Percentiles rank a stretch among this genome's conserved stretches.
phyloP scores from a whole-genome alignment of 1,139 yeast genomes.

The Casaregolazyma suthepensis region DNA sequence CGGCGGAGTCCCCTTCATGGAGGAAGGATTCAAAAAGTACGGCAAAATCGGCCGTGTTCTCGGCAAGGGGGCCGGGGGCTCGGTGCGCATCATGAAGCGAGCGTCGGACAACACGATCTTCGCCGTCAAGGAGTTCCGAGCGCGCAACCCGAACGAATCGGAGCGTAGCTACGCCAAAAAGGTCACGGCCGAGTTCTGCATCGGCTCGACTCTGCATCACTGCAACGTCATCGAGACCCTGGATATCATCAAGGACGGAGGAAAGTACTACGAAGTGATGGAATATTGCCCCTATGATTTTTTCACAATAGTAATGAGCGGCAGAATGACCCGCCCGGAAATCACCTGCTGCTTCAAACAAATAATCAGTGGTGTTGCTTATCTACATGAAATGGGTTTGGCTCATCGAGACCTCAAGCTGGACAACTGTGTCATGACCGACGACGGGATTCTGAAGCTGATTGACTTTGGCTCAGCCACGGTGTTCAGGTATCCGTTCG shows the following conservation, averaged over 20 bases:
- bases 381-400: constrained; percentile 78
- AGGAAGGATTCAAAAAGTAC: constrained; percentile 57
- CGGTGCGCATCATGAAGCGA: constrained; percentile 78
- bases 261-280: constrained; percentile 90
- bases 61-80: constrained; percentile 98
- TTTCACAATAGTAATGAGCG: constrained; percentile 97
- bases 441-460: constrained; percentile 78
- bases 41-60: constrained; percentile 84
- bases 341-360: constrained; percentile 88
- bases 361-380: constrained; percentile 73
- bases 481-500: constrained; percentile 88
- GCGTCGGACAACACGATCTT: constrained; percentile 77
- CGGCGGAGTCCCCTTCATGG: constrained; percentile 34
- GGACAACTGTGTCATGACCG: constrained; percentile 88
- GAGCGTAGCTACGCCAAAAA: constrained; percentile 88
- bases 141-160: constrained; percentile 75
- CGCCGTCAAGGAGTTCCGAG: constrained; percentile 95
- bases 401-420: constrained; percentile 94
- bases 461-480: constrained; percentile 97
- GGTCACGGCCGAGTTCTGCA: constrained; percentile 95
- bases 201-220: constrained; percentile 92
- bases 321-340: constrained; percentile 79
- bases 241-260: constrained; percentile 83
- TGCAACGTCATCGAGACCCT: constrained; percentile 91
- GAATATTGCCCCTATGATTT: constrained; percentile 96